Conservation (phyloP, 768 basidiomycete genomes). For the Russula sp. region DNA sequence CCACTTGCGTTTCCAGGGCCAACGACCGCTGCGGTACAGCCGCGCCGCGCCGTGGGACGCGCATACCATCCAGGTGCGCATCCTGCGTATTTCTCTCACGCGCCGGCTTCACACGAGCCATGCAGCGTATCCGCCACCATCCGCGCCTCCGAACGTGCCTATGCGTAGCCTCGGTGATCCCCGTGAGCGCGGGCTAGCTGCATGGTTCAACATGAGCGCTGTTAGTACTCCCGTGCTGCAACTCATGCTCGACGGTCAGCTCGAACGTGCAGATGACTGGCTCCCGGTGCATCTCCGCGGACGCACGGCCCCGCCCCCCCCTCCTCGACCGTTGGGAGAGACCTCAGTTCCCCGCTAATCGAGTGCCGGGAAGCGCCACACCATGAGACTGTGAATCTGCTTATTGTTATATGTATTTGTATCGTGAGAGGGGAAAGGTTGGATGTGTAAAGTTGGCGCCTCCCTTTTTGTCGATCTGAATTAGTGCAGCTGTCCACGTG, state of each 20-base stretch:
- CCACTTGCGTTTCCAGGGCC: not conserved
- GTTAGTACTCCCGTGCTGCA: slow-evolving; percentile 19
- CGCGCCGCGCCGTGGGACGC: not conserved
- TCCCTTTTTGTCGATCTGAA: slow-evolving; percentile 19
- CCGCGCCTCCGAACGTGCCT: slow-evolving; percentile 18
- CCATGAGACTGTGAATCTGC: slow-evolving; percentile 5
- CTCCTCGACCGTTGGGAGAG: not conserved
- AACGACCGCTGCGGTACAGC: not conserved
- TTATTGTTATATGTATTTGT: slow-evolving; percentile 18
- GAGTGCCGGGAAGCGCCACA: slow-evolving; percentile 2
- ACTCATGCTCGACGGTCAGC: slow-evolving; percentile 9
- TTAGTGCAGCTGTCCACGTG: slow-evolving; percentile 16
- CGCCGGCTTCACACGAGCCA: not conserved
- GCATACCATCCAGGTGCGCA: slow-evolving; percentile 23
- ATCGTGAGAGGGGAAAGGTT: not conserved
- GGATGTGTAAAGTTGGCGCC: slow-evolving; percentile 13
- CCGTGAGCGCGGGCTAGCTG: slow-evolving; percentile 14
- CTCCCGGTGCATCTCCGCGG: slow-evolving; percentile 15
- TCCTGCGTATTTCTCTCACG: not conserved
- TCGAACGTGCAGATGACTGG: slow-evolving; percentile 13
- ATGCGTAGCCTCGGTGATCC: slow-evolving; percentile 19
- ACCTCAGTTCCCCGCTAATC: not conserved
- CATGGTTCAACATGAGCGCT: slow-evolving; percentile 23
- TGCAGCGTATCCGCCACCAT: slow-evolving; percentile 19
- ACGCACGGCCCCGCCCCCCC: slow-evolving; percentile 9